A percentile compares a stretch with the other conserved stretches of the same genome.
Evolutionary conservation across 108 stramenopile species (phyloP).

Genomic region (Cyclotella atomus): DNA sequence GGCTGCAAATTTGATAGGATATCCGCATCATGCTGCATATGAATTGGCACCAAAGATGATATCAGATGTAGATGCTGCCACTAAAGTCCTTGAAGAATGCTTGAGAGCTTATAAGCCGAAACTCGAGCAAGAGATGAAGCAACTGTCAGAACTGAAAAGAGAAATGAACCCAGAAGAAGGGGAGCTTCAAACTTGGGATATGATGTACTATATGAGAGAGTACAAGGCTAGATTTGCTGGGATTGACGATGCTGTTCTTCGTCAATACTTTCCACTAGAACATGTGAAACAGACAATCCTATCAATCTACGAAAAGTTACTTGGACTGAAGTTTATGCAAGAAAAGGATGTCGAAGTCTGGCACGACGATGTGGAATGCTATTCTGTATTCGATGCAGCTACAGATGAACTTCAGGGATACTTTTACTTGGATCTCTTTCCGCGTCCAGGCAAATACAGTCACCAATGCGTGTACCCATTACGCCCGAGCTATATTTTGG

Average conservation of each 20-base stretch:
- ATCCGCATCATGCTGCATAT: constrained; percentile 10
- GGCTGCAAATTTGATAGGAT: constrained; percentile 7
- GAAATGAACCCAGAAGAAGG: constrained; percentile 3
- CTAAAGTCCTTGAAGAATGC: constrained; percentile 1
- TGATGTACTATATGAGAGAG: constrained; percentile 17
- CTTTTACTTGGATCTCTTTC: constrained; percentile 25
- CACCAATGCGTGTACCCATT: constrained; percentile 34
- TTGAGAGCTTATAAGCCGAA: constrained; percentile 7
- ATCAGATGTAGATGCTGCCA: neutral
- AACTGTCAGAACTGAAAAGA: neutral
- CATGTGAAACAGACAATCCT: constrained; percentile 21
- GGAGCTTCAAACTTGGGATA: constrained; percentile 23
- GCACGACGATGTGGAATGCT: constrained; percentile 32
- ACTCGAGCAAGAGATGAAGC: neutral
- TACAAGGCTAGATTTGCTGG: constrained; percentile 15
- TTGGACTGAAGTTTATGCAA: constrained; percentile 15
- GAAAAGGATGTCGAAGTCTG: constrained; percentile 20
- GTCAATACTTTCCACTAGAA: constrained; percentile 18
- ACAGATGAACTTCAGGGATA: constrained; percentile 12
- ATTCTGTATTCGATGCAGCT: constrained; percentile 9
- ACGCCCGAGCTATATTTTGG: constrained; percentile 18
- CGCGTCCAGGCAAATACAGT: constrained; percentile 20
- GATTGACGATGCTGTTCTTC: constrained; percentile 27
- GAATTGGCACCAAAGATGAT: constrained; percentile 18
- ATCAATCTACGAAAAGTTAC: constrained; percentile 16